Evolutionary conservation across 352 stramenopile species (phyloP), one percentile per base, ranked within the genome.

Genomic region (Globisporangium splendens): DNA sequence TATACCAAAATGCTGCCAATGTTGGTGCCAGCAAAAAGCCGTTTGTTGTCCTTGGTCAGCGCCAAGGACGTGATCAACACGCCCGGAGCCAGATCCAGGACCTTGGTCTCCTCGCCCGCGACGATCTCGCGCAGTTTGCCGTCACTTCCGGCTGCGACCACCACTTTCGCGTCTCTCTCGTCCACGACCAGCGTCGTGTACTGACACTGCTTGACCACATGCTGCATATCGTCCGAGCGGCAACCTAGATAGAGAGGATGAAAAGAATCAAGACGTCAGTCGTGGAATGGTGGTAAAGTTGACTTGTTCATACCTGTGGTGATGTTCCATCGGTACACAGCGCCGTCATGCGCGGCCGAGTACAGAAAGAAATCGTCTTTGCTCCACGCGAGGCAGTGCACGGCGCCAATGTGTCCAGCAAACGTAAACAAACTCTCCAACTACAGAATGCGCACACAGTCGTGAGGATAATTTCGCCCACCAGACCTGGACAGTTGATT

Each of bases 261-360:
- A 38, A 43, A 56, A 17, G 6, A 13, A n/a, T 15, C 39, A 21
- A 47, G 21, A 13, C n/a, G 44, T 46, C 18, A 47, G 48, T 17
- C 10, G 17, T 21, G 7, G 24, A 12, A 13, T 24, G n/a, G 6
- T 18, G 18, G 12, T n/a, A 31, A 11, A 28, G 38, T 8, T 18
- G 42, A 22, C n/a, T 24, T 8, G 4, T 33, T 28, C 17, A 39
- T 1, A 68, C 50, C 68, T 64, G 54, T 75, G 20, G 46, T 71
- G 15, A 83, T 72, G 50, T 75, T 77, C 88, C 88, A 96, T 38
- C 83, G 80, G 41, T 93, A 96, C 2, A 96, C 70, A 2, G 84
- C 81, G 7, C 88, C 86, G 42, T 96, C 88, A 38, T 90, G 74
- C 6, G 72, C 88, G 35, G 78, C 75, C 6, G 86, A 94, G 62